phyloP scores from a whole-genome alignment of 2,329 filamentous ascomycete species.

The Aureobasidium zeae region DNA sequence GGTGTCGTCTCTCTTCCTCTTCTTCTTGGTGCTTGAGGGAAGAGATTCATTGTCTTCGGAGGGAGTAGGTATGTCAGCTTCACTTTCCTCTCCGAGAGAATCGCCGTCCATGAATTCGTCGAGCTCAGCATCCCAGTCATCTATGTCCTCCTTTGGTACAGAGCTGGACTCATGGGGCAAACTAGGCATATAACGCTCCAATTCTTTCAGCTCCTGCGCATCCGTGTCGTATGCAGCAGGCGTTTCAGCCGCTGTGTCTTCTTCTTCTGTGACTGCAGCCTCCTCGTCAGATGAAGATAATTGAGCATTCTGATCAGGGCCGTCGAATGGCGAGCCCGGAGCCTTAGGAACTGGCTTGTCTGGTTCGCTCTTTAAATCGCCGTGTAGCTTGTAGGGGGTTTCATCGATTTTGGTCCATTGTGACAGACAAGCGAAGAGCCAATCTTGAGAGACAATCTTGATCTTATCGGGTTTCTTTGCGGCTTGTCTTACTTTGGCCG shows the following conservation, averaged over 20 bases:
- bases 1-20: slow-evolving; percentile 29
- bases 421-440: slow-evolving; percentile 76
- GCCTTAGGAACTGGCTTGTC: slow-evolving; percentile 53
- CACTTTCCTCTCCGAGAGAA: slow-evolving; percentile 34
- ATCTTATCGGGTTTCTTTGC: slow-evolving; percentile 62
- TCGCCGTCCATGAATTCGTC: slow-evolving; percentile 59
- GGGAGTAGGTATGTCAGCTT: slow-evolving; percentile 32
- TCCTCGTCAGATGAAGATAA: slow-evolving; percentile 40
- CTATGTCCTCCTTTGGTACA: slow-evolving; percentile 31
- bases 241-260: slow-evolving; percentile 21
- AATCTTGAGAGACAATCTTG: slow-evolving; percentile 85
- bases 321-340: slow-evolving; percentile 27
- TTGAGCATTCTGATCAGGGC: slow-evolving; percentile 26
- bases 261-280: slow-evolving; percentile 32
- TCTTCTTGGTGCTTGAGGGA: slow-evolving; percentile 21
- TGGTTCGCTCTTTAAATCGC: slow-evolving; percentile 27
- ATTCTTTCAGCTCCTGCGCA: slow-evolving; percentile 22
- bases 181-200: slow-evolving; percentile 41
- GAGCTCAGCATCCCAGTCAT: slow-evolving; percentile 57
- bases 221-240: slow-evolving; percentile 20
- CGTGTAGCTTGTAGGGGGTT: slow-evolving; percentile 64
- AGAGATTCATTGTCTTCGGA: slow-evolving; percentile 22
- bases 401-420: slow-evolving; percentile 78
- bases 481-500: slow-evolving; percentile 83
- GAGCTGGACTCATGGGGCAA: slow-evolving; percentile 30